Evolutionary conservation across 345 rosid species (phyloP), one percentile per base, ranked within the genome.

Genomic region (Eucalyptus marginata): DNA sequence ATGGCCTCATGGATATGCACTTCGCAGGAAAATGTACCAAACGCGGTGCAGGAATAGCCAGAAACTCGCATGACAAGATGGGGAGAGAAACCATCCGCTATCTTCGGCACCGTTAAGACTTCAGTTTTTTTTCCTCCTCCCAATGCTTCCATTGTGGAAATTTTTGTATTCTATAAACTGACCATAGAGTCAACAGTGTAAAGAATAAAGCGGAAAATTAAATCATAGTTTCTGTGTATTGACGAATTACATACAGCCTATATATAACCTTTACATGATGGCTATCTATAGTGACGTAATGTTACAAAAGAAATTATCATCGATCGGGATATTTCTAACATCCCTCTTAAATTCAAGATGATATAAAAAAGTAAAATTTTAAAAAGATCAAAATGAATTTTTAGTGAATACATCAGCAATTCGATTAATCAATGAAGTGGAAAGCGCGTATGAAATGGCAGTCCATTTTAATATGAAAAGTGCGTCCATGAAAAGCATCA

Each of bases 361-460:
- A 24, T 24, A 24, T 22, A 52, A 20, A 54, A 20, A 56, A n/a
- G n/a, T n/a, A n/a, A n/a, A n/a, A n/a, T n/a, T n/a, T n/a, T n/a
- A n/a, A n/a, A n/a, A n/a, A n/a, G n/a, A n/a, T n/a, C n/a, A n/a
- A n/a, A n/a, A n/a, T n/a, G n/a, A n/a, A n/a, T n/a, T n/a, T n/a
- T n/a, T 1, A 54, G 1, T 22, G 59, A 54, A 54, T 54, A 20
- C 27, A 54, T 20, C 59, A 22, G 59, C 59, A 54, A 56, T 20
- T 56, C 12, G 0, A 56, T 17, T 1, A 52, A 52, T 51, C 22
- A 51, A 51, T 17, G 22, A 51, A 51, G 22, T 7, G 22, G 1
- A 54, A 54, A 54, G 59, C 59, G 3, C 5, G 1, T 8, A 0
- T 17, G 2, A 52, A 52, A 56, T 56, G 59, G 6, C 27, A 0